phyloP scores from a whole-genome alignment of 148 eudicot species.

The Cornus florida region DNA sequence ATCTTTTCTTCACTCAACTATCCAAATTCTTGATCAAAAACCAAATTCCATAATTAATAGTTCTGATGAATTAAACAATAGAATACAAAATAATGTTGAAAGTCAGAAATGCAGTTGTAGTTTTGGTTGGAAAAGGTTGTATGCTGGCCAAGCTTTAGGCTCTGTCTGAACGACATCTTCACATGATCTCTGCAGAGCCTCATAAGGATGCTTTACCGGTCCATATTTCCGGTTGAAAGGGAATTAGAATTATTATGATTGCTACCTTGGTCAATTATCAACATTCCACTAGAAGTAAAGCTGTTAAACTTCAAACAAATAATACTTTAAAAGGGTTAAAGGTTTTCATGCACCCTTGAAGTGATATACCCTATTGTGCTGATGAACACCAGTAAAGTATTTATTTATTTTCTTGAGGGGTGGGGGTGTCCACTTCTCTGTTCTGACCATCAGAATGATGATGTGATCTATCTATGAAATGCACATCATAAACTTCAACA shows the following conservation, averaged over 20 bases:
- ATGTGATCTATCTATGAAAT: too few species aligned
- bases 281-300: background rate
- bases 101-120: background rate
- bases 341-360: background rate
- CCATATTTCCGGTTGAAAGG: background rate
- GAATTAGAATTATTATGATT: background rate
- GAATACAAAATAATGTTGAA: background rate
- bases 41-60: background rate
- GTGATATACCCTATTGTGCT: too few species aligned
- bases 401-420: too few species aligned
- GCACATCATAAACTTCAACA: too few species aligned
- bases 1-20: background rate
- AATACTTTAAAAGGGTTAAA: background rate
- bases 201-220: background rate
- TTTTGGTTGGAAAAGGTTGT: background rate
- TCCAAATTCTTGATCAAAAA: too few species aligned
- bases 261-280: background rate
- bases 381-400: too few species aligned
- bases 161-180: background rate
- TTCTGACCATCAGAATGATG: too few species aligned
- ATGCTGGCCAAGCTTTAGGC: background rate
- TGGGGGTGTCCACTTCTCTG: too few species aligned
- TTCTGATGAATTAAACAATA: background rate
- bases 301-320: background rate
- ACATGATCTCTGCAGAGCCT: background rate